Percentiles rank a stretch among this genome's conserved stretches.
phyloP scores from a whole-genome alignment of 768 basidiomycete species.

The Boletus rufocinnamomeus region DNA sequence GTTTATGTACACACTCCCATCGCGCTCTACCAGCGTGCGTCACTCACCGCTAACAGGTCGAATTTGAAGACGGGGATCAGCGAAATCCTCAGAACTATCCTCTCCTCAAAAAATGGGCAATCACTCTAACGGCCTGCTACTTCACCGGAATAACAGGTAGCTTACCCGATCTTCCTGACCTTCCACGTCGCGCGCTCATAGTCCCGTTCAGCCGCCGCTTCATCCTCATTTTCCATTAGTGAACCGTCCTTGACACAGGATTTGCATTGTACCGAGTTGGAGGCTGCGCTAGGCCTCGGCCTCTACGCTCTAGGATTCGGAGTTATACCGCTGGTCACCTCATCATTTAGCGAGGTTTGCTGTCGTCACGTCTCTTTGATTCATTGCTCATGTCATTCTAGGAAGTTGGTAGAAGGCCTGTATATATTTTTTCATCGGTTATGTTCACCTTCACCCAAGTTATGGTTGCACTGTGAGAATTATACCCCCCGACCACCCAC shows the following conservation, averaged over 20 bases:
- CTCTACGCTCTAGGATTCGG: conserved; percentile 63
- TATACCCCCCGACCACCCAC: not conserved
- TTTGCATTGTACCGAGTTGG: conserved; percentile 43
- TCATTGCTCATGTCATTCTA: conserved; percentile 24
- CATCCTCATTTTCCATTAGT: conserved; percentile 56
- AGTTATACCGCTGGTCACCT: conserved; percentile 58
- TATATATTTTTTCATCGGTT: conserved; percentile 55
- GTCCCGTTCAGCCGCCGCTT: conserved; percentile 44
- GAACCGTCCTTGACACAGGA: conserved; percentile 52
- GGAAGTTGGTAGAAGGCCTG: conserved; percentile 64
- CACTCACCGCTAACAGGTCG: conserved; percentile 34
- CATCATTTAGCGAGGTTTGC: conserved; percentile 61
- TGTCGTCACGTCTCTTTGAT: not conserved
- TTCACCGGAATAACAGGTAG: conserved; percentile 29
- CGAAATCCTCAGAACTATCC: conserved; percentile 43
- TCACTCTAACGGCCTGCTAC: conserved; percentile 36
- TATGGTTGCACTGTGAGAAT: conserved; percentile 34
- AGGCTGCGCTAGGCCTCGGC: conserved; percentile 49
- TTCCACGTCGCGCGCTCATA: not conserved
- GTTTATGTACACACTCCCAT: conserved; percentile 12
- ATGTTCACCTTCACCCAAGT: conserved; percentile 56
- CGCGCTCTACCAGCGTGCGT: not conserved
- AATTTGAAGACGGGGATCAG: conserved; percentile 40
- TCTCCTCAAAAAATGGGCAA: conserved; percentile 42
- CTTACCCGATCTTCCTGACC: not conserved